These are phyloP conservation scores for Hordeum vulgare DNA, from an alignment of 176 grass and related monocot species.

Conservation along the genomic window DNA sequence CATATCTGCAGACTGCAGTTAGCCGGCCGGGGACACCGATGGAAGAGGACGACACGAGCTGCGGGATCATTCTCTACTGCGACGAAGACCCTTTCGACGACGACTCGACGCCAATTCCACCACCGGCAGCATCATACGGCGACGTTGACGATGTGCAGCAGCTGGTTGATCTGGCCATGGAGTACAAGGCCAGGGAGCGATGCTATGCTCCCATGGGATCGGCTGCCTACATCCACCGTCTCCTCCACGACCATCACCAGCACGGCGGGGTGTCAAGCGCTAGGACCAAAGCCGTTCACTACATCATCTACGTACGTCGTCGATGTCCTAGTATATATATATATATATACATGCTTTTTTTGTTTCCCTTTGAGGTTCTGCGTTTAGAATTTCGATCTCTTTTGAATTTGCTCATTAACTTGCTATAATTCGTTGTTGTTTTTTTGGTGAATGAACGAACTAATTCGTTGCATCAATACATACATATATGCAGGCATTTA, in stretches of 20 bases:
- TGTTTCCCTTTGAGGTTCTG: too few relatives aligned
- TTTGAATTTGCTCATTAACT: too few relatives aligned
- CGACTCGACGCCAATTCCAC: not conserved
- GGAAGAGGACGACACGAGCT: not conserved
- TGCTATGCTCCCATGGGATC: conserved; percentile 8
- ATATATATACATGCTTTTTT: too few relatives aligned
- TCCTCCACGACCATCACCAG: not conserved
- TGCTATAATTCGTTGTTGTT: too few relatives aligned
- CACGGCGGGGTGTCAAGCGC: conserved; percentile 8
- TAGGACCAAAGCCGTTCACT: conserved; percentile 40
- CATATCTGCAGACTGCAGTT: too few relatives aligned
- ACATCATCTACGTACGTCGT: conserved; percentile 67
- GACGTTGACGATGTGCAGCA: not conserved
- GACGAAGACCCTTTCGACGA: conserved; percentile 46
- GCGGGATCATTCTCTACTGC: conserved; percentile 32
- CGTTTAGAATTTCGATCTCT: too few relatives aligned
- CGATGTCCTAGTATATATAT: too few relatives aligned
- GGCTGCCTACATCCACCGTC: conserved; percentile 20
- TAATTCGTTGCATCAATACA: not conserved
- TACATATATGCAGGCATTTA: conserved; percentile 30
- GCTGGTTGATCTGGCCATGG: not conserved
- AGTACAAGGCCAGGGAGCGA: conserved; percentile 38
- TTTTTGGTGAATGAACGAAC: too few relatives aligned
- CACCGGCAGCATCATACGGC: not conserved
- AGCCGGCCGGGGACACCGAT: not conserved